Evolutionary conservation across 495 filamentous ascomycete species (phyloP), one percentile per base, ranked within the genome.

Genomic region (Trichoderma erinaceum): DNA sequence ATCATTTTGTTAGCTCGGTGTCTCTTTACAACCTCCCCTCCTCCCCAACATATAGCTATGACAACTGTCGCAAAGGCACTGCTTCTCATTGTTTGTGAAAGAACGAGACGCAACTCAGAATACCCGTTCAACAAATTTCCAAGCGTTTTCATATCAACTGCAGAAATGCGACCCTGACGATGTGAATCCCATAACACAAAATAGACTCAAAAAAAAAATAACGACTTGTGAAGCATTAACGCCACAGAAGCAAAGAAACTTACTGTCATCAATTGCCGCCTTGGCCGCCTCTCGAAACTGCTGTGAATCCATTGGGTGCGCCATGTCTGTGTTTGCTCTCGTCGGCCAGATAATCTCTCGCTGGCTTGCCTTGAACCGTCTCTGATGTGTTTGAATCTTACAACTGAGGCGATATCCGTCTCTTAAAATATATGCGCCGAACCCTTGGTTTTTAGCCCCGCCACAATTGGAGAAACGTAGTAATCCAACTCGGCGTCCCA

Each of bases 211-310:
- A 15, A 48, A 61, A 15, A 56, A n/a, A 56, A 1, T 16, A 6
- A 16, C 8, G 61, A 63, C 32, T 25, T 65, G 12, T 27, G 7
- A 16, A 38, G 65, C 35, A 35, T 23, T n/a, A 18, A 25, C 16
- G 2, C 27, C 66, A 41, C 50, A 48, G 35, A 46, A 18, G 64
- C 29, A 29, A 38, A n/a, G 68, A 21, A 63, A 79, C 87, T 74
- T 77, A 92, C 93, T 96, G 41, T 97, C 90, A 64, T 97, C 90
- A 71, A 97, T 87, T 41, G 90, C 89, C 43, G 90, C 85, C 68
- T 90, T 85, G 41, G 92, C 95, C 48, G 94, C 93, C 69, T 87
- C 84, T 65, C 88, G 80, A 79, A 97, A 98, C 67, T 90, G 87
- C 56, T 89, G 81, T 25, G 90, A 89, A 73, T 97, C 87, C 94